Evolutionary conservation across 1,284 basidiomycete species (phyloP), one percentile per base, ranked within the genome.

Genomic region (Gomphus bonarii): DNA sequence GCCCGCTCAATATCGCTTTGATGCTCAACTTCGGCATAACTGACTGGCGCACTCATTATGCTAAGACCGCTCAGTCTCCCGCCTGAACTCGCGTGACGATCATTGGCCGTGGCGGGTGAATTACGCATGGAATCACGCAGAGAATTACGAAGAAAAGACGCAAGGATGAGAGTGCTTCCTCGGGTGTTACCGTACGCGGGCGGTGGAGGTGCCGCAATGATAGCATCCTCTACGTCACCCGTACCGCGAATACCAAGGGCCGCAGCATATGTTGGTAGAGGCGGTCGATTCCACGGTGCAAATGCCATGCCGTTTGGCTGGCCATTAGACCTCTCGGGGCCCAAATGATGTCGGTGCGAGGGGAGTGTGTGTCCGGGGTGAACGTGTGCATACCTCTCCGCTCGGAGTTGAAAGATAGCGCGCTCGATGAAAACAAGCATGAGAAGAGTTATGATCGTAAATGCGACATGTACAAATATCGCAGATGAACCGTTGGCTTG

Each of bases 111-210:
- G 46, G n/a, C 22, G 43, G 53, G n/a, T 31, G 16, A 28, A 25
- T 46, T 1, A 10, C 11, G 36, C 43, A 35, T 35, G 54, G 16
- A 28, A 38, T 46, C 9, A 4, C n/a, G 36, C 43, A 35, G 22
- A 28, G 54, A 57, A 43, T 78, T 70, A 38, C 71, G 69, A 55
- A 84, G 66, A 65, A 75, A 78, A 3, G 81, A 81, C 0, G 76
- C 65, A 18, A 85, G 72, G 42, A 88, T 65, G 49, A 88, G 71
- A 30, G 73, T 81, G 67, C 82, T 85, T 38, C 82, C 83, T 46
- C 84, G 75, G 22, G 82, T 84, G 63, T 85, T 75, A 25, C 85
- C 84, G 65, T 87, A 87, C 18, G 82, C 81, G 4, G 85, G 85
- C 2, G 85, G 85, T 0, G 84, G 84, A 3, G 80, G 75, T 12